Percentiles rank a stretch among this genome's conserved stretches.
Conservation (phyloP, 305 asterid genomes). For the Caryopteris hybrid region DNA sequence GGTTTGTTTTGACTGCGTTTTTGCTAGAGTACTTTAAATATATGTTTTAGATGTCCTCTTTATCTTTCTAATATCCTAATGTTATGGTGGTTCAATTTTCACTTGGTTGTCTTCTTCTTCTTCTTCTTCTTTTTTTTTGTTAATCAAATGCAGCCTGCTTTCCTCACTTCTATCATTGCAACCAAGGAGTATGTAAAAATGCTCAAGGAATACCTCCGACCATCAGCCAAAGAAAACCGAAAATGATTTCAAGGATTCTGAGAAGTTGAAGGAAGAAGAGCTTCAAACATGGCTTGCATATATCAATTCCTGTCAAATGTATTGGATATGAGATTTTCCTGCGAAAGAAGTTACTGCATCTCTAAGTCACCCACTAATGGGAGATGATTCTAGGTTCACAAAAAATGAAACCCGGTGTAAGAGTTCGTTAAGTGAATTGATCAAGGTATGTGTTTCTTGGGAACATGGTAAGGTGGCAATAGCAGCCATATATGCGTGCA, state of each 20-base stretch:
- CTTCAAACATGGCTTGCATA: conserved; percentile 43
- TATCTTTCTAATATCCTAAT: background rate
- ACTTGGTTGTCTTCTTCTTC: background rate
- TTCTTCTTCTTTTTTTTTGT: no score
- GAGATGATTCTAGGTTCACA: conserved; percentile 27
- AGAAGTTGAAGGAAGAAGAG: conserved; percentile 38
- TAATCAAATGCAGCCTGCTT: conserved; percentile 66
- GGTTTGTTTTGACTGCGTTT: background rate
- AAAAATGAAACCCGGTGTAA: conserved; percentile 45
- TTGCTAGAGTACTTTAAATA: conserved; percentile 1
- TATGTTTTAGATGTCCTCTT: background rate
- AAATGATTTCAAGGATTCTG: conserved; percentile 38
- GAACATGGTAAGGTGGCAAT: conserved; percentile 49
- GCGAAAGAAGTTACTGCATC: conserved; percentile 64
- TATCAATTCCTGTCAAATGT: conserved; percentile 54
- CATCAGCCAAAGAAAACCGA: conserved; percentile 36
- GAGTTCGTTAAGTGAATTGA: conserved; percentile 57
- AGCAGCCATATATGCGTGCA: conserved; percentile 42
- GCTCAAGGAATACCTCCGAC: conserved; percentile 29
- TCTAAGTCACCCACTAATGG: conserved; percentile 39
- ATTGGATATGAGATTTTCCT: conserved; percentile 79
- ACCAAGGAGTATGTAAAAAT: conserved; percentile 38
- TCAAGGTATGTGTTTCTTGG: conserved; percentile 70
- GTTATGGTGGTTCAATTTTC: background rate
- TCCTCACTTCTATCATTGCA: conserved; percentile 55